A percentile compares a stretch with the other conserved stretches of the same genome.
Evolutionary conservation across 169 alveolate genomes (phyloP).

Genomic region (Plasmodium sp.): DNA sequence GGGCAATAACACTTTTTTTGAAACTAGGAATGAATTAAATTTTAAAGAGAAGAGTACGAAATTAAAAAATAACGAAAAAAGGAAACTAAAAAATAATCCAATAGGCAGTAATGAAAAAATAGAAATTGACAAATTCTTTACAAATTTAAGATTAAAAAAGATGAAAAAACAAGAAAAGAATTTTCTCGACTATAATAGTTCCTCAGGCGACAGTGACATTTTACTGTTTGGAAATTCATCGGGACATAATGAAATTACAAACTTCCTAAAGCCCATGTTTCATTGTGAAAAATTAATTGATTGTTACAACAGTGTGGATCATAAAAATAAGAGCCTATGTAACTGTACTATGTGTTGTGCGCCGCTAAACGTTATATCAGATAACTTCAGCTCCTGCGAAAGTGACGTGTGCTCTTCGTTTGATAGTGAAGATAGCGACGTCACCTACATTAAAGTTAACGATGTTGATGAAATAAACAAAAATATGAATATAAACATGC

Average conservation of each 20-base stretch:
- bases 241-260: background rate
- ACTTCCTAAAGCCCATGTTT: slow-evolving; percentile 4
- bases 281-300: slow-evolving; percentile 26
- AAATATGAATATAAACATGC: slow-evolving; percentile 36
- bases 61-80: slow-evolving; percentile 7
- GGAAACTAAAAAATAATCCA: slow-evolving; percentile 1
- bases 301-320: background rate
- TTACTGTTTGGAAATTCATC: slow-evolving; percentile 37
- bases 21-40: slow-evolving; percentile 29
- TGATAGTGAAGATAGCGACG: slow-evolving; percentile 69
- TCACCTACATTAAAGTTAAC: slow-evolving; percentile 42
- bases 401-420: slow-evolving; percentile 47
- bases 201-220: slow-evolving; percentile 63
- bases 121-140: slow-evolving; percentile 49
- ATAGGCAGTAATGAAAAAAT: slow-evolving; percentile 18
- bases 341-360: background rate
- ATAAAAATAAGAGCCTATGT: background rate
- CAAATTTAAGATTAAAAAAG: slow-evolving; percentile 55
- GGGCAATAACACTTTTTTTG: slow-evolving; percentile 41
- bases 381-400: slow-evolving; percentile 61
- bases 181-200: slow-evolving; percentile 45
- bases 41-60: slow-evolving; percentile 28
- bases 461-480: slow-evolving; percentile 59
- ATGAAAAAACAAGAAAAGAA: slow-evolving; percentile 39
- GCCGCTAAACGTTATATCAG: background rate